Evolutionary conservation across 352 stramenopile genomes (phyloP).

Genomic region (Phytopythium sindhum): DNA sequence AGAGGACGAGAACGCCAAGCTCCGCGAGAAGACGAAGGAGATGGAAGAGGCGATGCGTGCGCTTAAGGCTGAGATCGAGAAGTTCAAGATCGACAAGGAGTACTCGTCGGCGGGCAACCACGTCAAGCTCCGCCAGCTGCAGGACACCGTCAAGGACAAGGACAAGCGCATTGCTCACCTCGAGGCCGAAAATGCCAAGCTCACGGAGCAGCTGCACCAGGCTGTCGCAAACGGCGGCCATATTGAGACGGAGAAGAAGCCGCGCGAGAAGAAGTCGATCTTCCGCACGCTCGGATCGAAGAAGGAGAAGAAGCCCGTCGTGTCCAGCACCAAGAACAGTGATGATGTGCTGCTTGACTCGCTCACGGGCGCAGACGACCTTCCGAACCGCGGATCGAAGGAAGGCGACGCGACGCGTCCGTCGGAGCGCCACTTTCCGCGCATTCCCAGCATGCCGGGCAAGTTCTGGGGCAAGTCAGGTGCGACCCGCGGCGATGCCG

Average conservation of each 20-base stretch:
- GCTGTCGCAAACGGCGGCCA: conserved; percentile 37
- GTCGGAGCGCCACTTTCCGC: conserved; percentile 63
- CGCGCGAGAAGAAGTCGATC: conserved; percentile 64
- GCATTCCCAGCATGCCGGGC: conserved; percentile 59
- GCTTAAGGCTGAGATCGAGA: conserved; percentile 69
- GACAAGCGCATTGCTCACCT: conserved; percentile 71
- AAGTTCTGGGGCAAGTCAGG: conserved; percentile 60
- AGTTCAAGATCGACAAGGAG: conserved; percentile 80
- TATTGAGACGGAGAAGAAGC: conserved; percentile 44
- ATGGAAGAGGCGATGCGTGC: conserved; percentile 57
- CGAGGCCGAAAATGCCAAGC: conserved; percentile 71
- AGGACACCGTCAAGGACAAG: conserved; percentile 69
- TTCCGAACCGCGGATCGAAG: conserved; percentile 45
- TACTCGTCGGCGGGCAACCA: conserved; percentile 64
- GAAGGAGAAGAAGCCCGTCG: conserved; percentile 61
- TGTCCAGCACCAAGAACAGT: conserved; percentile 18
- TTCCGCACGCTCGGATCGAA: conserved; percentile 85
- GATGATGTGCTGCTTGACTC: conserved; percentile 62
- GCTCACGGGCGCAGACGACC: conserved; percentile 71
- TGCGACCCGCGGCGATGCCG: conserved; percentile 36
- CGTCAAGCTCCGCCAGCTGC: conserved; percentile 71
- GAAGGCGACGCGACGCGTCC: conserved; percentile 27
- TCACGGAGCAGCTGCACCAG: conserved; percentile 55
- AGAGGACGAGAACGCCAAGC: conserved; percentile 72
- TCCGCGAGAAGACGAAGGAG: conserved; percentile 75